Evolutionary conservation across 371 early-diverging fungal genomes (phyloP).

Genomic region (Lichtheimia hyalospora): DNA sequence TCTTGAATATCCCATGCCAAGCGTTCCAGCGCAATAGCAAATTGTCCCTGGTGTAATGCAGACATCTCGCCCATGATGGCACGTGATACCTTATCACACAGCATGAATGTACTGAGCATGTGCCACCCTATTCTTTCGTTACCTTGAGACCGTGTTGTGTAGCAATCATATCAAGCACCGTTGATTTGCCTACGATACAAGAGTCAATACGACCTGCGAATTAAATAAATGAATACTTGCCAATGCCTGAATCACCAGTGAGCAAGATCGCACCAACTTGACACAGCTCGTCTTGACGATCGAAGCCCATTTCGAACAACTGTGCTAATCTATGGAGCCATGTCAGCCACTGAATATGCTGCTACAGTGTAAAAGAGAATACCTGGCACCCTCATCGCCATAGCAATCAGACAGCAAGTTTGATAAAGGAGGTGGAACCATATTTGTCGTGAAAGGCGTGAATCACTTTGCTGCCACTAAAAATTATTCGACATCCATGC

Average conservation of each 20-base stretch:
- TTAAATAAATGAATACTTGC: constrained; percentile 10
- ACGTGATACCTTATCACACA: constrained; percentile 15
- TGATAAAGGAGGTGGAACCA: background rate
- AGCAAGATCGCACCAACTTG: constrained; percentile 23
- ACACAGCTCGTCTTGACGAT: constrained; percentile 1
- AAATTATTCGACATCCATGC: too few species aligned
- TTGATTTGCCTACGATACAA: constrained; percentile 35
- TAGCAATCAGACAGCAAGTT: constrained; percentile 30
- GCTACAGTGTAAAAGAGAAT: background rate
- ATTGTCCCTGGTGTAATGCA: constrained; percentile 33
- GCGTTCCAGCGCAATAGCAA: constrained; percentile 37
- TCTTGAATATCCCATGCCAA: constrained; percentile 23
- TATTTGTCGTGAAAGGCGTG: too few species aligned
- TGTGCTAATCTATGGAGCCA: constrained; percentile 28
- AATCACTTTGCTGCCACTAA: too few species aligned
- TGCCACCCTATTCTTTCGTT: background rate
- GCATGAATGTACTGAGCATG: background rate
- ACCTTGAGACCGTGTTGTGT: constrained; percentile 20
- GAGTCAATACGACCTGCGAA: background rate
- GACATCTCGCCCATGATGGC: constrained; percentile 38
- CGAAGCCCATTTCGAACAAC: constrained; percentile 32
- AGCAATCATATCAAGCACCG: constrained; percentile 24
- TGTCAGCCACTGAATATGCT: background rate
- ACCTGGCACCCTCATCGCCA: constrained; percentile 50
- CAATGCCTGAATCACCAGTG: constrained; percentile 43